Evolutionary conservation across 2,329 filamentous ascomycete species (phyloP), one percentile per base, ranked within the genome.

Genomic region (Paecilomyces sp.): DNA sequence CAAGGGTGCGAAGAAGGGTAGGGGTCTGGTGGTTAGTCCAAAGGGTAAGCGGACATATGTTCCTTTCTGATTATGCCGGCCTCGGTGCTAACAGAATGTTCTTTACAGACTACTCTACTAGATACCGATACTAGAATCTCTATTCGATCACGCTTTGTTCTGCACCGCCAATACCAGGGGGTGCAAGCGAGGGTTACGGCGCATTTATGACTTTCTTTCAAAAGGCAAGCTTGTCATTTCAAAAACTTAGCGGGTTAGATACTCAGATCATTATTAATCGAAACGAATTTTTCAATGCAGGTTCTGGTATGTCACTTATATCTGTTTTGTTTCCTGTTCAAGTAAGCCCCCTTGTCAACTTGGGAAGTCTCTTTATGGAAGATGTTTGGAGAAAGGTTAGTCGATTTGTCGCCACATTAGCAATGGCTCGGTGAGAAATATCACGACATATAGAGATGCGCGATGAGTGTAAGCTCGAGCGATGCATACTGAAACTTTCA

Each of bases 1-100:
- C 74, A 88, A 92, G 61, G 94, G 94, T n/a, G 94, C 94, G 33
- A 97, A 96, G 83, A 99, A 99, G 80, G 94, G 95, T 0, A 83
- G 93, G 57, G 94, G 95, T 88, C 79, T 99, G 67, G 94, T 99
- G 50, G 92, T 97, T 65, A 96, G 91, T 72, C 94, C 93, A 0
- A 99, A 97, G 82, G 92, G 87, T 73, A 81, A 77, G 65, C 66
- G 41, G 62, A 22, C 0, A 1, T 28, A 28, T 28, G 25, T 28
- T 28, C 25, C 25, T 28, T 28, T 6, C 25, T 28, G 25, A 28
- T 28, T 28, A 28, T 28, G 25, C 6, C 25, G 25, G 6, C 25
- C 34, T 24, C 8, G 34, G 31, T 55, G 9, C 31, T 55, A 28
- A 33, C 18, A 18, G 55, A 58, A 66, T 57, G 63, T 54, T 33